Base-by-base conservation (phyloP, 75 land plant species). In the Pseudotsuga menziesii region DNA sequence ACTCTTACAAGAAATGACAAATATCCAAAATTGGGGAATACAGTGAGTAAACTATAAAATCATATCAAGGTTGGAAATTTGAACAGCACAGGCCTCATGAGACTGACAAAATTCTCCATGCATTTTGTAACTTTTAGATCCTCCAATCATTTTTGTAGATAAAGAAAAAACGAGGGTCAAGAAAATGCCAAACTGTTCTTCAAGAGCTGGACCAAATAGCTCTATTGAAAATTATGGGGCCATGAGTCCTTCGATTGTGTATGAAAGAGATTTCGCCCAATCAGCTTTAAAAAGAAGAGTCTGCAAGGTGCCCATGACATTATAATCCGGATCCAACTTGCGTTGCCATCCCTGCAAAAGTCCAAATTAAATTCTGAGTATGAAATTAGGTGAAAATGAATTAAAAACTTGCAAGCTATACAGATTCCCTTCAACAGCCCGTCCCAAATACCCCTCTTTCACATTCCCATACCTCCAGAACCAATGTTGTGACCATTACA, bases 401-500 rank as follows among this genome's bases (percentile, higher is more conserved):
- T 64, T 20, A 5, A 20, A 64, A 64, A 64, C 19, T 64, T 32
- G 7, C 27, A 59, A n/a, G 14, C 19, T 17, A 25, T 35, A 64
- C 17, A 32, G 39, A 64, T 35, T 16, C 41, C 32, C 26, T 29
- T 16, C 1, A 48, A 48, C 12, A 48, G 54, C 54, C 13, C 2
- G 54, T 48, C 54, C 54, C 11, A 9, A 48, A 48, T 0, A 48
- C 54, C 54, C 54, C 54, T 48, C 54, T 9, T 48, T 48, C 13
- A 48, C 54, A 48, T 48, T 48, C 54, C 54, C 54, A 74, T 90
- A 95, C 98, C 98, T 95, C 98, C 54, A 95, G 95, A 76, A 95
- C 98, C 82, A 95, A 80, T 56, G 98, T 95, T 59, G 98, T 95
- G 36, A 95, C 98, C 86, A 95, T 84, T 36, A 95, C 98, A 60